phyloP scores from a whole-genome alignment of 139 green algal genomes.

The Coccomyxa sp. region DNA sequence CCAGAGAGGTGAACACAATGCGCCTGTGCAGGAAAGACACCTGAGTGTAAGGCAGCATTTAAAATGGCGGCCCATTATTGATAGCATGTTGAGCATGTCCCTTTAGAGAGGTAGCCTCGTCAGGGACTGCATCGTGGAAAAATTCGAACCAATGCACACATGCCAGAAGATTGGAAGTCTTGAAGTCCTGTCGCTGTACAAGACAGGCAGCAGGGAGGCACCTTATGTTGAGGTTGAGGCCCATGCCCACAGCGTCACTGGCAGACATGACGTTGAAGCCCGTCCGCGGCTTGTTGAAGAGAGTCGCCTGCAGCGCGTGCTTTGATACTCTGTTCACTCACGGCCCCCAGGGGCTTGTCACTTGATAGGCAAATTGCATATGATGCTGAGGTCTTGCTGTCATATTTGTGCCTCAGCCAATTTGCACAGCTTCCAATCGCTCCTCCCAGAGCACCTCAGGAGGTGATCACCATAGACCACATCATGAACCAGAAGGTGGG shows the following conservation, averaged over 20 bases:
- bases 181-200: not conserved
- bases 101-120: not conserved
- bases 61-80: not conserved
- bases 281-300: conserved; percentile 82
- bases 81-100: not conserved
- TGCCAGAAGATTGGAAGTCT: not conserved
- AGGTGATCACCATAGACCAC: not conserved
- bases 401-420: not conserved
- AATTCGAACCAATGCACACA: too few species aligned
- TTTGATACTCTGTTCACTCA: too few species aligned
- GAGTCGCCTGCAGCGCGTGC: conserved; percentile 64
- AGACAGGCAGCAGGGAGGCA: not conserved
- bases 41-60: not conserved
- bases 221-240: conserved; percentile 94
- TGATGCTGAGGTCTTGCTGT: not conserved
- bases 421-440: not conserved
- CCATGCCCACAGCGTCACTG: conserved; percentile 95
- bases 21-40: not conserved
- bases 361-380: not conserved
- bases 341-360: too few species aligned
- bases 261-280: conserved; percentile 84
- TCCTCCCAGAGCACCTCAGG: not conserved
- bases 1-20: conserved; percentile 4
- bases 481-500: not conserved
- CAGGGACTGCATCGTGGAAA: too few species aligned